Evolutionary conservation across 23 red algal species (phyloP).

Genomic region (Gracilaria gracilis): DNA sequence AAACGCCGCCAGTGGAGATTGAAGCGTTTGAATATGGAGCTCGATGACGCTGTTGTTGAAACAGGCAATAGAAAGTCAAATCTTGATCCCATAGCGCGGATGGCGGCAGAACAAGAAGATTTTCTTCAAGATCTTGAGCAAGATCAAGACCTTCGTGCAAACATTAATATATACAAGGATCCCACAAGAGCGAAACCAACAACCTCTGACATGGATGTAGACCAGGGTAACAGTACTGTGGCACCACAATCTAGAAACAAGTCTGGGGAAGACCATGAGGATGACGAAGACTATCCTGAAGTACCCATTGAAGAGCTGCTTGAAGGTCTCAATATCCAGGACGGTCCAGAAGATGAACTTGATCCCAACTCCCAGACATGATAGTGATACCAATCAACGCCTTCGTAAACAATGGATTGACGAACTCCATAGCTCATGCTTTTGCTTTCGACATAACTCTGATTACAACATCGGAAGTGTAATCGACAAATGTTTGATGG

Average conservation of each 20-base stretch:
- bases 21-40: slow-evolving; percentile 84
- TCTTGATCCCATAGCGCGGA: slow-evolving; percentile 67
- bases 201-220: slow-evolving; percentile 42
- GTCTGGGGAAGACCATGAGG: slow-evolving; percentile 56
- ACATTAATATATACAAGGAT: slow-evolving; percentile 88
- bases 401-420: neutral
- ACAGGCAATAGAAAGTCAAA: slow-evolving; percentile 37
- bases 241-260: neutral
- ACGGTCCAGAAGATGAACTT: slow-evolving; percentile 13
- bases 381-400: too few species aligned
- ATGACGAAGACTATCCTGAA: slow-evolving; percentile 93
- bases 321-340: slow-evolving; percentile 83
- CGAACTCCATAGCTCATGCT: too few species aligned
- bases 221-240: neutral
- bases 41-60: slow-evolving; percentile 51
- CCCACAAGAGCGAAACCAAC: slow-evolving; percentile 36
- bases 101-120: slow-evolving; percentile 86
- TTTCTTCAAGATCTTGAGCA: slow-evolving; percentile 99
- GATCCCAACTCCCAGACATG: neutral
- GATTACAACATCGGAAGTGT: too few species aligned
- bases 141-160: slow-evolving; percentile 86
- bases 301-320: slow-evolving; percentile 94
- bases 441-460: too few species aligned
- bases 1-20: slow-evolving; percentile 80
- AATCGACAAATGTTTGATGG: too few species aligned